These are phyloP conservation scores for Suillus americanus DNA, from an alignment of 768 basidiomycete species.

Conservation along the genomic window DNA sequence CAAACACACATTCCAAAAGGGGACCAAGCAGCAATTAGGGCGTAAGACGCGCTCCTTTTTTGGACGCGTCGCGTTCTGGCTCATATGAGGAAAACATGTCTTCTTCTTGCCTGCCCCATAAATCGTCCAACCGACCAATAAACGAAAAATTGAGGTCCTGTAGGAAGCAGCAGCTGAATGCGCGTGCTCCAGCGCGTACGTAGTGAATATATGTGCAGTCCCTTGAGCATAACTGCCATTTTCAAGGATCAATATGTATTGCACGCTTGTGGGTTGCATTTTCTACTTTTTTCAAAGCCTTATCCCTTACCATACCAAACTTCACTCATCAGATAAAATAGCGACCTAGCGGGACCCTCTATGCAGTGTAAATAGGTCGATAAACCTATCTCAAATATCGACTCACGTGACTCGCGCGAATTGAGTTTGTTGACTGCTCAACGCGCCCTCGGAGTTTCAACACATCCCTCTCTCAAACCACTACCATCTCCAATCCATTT, in stretches of 20 bases:
- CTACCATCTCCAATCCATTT: slow-evolving; percentile 41
- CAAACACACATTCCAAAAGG: slow-evolving; percentile 28
- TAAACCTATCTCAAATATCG: slow-evolving; percentile 32
- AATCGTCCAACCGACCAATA: slow-evolving; percentile 31
- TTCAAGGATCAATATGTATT: not conserved
- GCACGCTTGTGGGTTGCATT: not conserved
- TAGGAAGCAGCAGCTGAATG: slow-evolving; percentile 15
- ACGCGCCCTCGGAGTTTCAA: slow-evolving; percentile 43
- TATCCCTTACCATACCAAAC: slow-evolving; percentile 6
- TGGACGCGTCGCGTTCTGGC: slow-evolving; percentile 33
- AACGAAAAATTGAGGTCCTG: slow-evolving; percentile 19
- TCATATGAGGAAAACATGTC: slow-evolving; percentile 27
- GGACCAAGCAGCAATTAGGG: slow-evolving; percentile 19
- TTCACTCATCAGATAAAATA: slow-evolving; percentile 5
- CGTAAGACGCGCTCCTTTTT: slow-evolving; percentile 41
- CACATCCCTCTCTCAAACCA: slow-evolving; percentile 44
- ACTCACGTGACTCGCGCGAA: slow-evolving; percentile 38
- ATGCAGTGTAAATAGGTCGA: slow-evolving; percentile 14
- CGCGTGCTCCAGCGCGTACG: slow-evolving; percentile 9
- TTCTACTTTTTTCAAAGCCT: not conserved
- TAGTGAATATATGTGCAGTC: slow-evolving; percentile 4
- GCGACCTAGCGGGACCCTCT: slow-evolving; percentile 1
- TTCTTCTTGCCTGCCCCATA: slow-evolving; percentile 26
- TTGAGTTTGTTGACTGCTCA: slow-evolving; percentile 41
- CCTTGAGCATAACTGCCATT: slow-evolving; percentile 4